Conservation (phyloP, 2,329 filamentous ascomycete species). For the Neurospora sp. region DNA sequence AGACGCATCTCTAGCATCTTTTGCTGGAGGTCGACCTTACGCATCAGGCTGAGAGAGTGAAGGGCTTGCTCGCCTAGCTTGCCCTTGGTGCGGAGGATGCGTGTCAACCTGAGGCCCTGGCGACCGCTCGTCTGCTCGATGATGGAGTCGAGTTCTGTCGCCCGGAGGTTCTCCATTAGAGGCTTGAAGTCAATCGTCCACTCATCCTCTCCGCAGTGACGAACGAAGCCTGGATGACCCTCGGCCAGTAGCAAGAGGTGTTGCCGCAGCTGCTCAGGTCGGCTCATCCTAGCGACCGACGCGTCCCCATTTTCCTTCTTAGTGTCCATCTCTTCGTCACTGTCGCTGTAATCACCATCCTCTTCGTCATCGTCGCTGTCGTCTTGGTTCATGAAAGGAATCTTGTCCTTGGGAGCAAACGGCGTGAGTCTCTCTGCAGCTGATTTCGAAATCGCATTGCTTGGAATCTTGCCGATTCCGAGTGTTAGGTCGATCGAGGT, state of each 20-base stretch:
- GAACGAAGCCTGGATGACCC: conserved; percentile 58
- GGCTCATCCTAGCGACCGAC: conserved; percentile 33
- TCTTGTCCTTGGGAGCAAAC: conserved; percentile 20
- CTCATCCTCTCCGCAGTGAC: conserved; percentile 58
- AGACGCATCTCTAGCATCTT: conserved; percentile 80
- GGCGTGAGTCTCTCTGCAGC: conserved; percentile 28
- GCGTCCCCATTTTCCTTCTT: conserved; percentile 45
- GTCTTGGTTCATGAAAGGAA: conserved; percentile 21
- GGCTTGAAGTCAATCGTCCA: conserved; percentile 80
- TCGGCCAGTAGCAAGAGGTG: conserved; percentile 66
- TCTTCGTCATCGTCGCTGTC: conserved; percentile 30
- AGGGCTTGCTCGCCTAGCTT: conserved; percentile 93
- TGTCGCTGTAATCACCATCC: conserved; percentile 23
- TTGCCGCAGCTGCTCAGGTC: conserved; percentile 46
- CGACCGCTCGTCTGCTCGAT: conserved; percentile 69
- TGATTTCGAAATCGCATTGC: conserved; percentile 34
- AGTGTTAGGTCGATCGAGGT: conserved; percentile 41
- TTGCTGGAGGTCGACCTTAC: conserved; percentile 73
- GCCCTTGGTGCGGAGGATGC: conserved; percentile 76
- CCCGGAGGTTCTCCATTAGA: conserved; percentile 59
- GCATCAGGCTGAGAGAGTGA: conserved; percentile 70
- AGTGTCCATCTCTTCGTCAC: conserved; percentile 25
- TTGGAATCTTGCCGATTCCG: conserved; percentile 47
- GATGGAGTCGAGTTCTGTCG: conserved; percentile 71
- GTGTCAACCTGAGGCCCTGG: conserved; percentile 69